A percentile compares a stretch with the other conserved stretches of the same genome.
Evolutionary conservation across 805 yeast species (phyloP).

Genomic region (Blastobotrys chiropterorum): DNA sequence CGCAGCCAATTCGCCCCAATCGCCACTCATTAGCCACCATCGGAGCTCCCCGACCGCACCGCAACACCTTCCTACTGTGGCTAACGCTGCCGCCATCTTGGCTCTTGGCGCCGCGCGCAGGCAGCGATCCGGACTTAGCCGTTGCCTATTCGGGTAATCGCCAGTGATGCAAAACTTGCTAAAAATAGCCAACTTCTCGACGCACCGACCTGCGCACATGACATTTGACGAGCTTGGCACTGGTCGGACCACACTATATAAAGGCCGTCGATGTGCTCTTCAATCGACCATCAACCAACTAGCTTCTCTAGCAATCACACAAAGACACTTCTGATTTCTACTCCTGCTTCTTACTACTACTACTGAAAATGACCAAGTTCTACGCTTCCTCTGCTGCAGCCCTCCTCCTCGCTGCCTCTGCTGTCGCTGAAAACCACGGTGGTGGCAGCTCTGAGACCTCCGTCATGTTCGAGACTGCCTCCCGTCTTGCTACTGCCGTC

Average conservation of each 20-base stretch:
- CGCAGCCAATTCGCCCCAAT: too few relatives aligned
- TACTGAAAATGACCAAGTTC: not conserved
- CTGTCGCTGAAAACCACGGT: not conserved
- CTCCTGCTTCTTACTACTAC: not conserved
- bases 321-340: too few relatives aligned
- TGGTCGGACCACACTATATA: not conserved
- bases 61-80: too few relatives aligned
- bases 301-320: not conserved
- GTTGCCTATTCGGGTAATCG: not conserved
- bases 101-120: too few relatives aligned
- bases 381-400: not conserved
- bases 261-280: not conserved
- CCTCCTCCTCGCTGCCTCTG: not conserved
- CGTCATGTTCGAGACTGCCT: not conserved
- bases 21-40: too few relatives aligned
- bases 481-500: not conserved
- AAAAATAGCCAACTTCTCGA: not conserved
- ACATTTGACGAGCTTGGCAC: not conserved
- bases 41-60: not conserved
- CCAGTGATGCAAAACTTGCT: not conserved
- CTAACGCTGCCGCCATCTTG: too few relatives aligned
- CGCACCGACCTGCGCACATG: not conserved
- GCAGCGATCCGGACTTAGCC: not conserved
- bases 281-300: too few relatives aligned
- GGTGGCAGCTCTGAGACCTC: not conserved